Percentiles rank a stretch among this genome's conserved stretches.
Evolutionary conservation across 2,329 filamentous ascomycete species (phyloP).

Genomic region (Talaromyces sp.): DNA sequence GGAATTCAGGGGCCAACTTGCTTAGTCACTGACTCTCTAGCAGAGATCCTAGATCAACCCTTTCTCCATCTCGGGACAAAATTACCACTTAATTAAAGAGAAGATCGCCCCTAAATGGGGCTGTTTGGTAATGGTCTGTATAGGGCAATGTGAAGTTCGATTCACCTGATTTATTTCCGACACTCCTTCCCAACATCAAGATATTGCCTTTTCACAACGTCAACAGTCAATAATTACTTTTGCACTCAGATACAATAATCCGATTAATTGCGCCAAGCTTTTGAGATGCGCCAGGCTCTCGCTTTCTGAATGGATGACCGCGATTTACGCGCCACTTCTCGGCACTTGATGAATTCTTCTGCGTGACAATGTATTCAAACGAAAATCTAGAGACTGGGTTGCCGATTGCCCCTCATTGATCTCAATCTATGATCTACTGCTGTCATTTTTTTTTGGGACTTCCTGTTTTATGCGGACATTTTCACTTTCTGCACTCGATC

Average conservation of each 20-base stretch:
- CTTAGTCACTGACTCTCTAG: neutral
- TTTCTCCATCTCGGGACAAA: no score
- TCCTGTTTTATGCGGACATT: no score
- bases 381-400: neutral
- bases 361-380: neutral
- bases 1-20: constrained; percentile 5
- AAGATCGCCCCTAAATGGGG: no score
- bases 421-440: neutral
- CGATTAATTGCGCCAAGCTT: neutral
- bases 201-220: neutral
- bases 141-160: no score
- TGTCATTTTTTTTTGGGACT: neutral
- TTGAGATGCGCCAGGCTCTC: neutral
- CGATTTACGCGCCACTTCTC: neutral
- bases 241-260: neutral
- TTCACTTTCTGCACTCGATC: neutral
- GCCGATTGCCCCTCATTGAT: neutral
- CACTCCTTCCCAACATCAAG: neutral
- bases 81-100: no score
- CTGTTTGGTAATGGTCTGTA: no score
- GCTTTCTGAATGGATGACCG: neutral
- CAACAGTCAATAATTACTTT: neutral
- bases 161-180: no score
- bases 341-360: neutral
- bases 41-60: neutral